Evolutionary conservation across 208 protist species (phyloP).

Genomic region (Wallacemonas rigidus): DNA sequence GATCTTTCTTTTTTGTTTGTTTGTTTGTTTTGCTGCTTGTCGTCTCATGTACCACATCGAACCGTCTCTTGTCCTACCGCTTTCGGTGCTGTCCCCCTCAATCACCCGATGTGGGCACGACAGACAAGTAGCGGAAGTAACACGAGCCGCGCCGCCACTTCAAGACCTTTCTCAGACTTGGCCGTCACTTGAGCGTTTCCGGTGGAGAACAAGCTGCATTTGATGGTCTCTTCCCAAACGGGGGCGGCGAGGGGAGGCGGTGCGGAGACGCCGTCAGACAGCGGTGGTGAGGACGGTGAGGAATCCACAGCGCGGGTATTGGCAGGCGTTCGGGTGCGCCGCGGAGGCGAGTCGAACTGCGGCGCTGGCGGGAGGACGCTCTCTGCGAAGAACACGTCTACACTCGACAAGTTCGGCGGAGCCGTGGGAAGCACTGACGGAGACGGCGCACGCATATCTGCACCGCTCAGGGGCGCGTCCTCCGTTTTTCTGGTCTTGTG

Average conservation of each 20-base stretch:
- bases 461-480: background rate
- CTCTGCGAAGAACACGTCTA: constrained; percentile 9
- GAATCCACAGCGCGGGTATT: too few relatives aligned
- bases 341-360: too few relatives aligned
- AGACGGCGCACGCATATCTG: too few relatives aligned
- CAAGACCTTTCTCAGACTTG: background rate
- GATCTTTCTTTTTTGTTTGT: too few relatives aligned
- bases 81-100: too few relatives aligned
- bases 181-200: constrained; percentile 9
- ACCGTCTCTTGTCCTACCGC: too few relatives aligned
- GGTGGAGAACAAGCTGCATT: constrained; percentile 15
- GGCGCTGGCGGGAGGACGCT: background rate
- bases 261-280: too few relatives aligned
- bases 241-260: too few relatives aligned
- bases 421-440: background rate
- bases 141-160: background rate
- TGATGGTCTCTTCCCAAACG: constrained; percentile 15
- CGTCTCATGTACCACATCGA: too few relatives aligned
- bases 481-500: background rate
- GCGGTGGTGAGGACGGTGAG: background rate
- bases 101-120: constrained; percentile 3
- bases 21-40: too few relatives aligned
- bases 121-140: constrained; percentile 6
- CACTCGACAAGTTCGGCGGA: background rate
- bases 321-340: background rate